Evolutionary conservation across 768 basidiomycete species (phyloP).

Genomic region (Artomyces pyxidatus): DNA sequence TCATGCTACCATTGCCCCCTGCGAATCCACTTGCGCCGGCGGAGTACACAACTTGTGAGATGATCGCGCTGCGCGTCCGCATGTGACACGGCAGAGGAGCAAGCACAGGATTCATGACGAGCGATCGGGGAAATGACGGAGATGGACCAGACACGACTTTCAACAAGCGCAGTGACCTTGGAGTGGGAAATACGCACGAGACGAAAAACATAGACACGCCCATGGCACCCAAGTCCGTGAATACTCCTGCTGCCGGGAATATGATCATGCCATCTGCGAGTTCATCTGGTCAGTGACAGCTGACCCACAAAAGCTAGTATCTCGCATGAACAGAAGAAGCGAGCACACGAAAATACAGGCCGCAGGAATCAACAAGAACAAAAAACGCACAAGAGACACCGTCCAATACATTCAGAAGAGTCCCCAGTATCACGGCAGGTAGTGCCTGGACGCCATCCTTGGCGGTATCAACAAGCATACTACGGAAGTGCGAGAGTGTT

Average conservation of each 20-base stretch:
- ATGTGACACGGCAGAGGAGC: background rate
- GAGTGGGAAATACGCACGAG: constrained; percentile 36
- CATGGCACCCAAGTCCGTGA: constrained; percentile 72
- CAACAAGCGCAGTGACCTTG: background rate
- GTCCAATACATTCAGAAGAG: constrained; percentile 84
- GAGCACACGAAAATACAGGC: no score
- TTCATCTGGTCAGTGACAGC: background rate
- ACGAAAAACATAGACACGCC: constrained; percentile 97
- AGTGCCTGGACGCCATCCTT: constrained; percentile 32
- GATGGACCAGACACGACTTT: constrained; percentile 8
- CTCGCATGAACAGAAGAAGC: no score
- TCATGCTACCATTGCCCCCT: constrained; percentile 91
- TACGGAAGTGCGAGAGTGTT: constrained; percentile 4
- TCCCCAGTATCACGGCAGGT: constrained; percentile 83
- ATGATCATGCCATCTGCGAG: constrained; percentile 85
- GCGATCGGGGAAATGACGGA: background rate
- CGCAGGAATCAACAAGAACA: no score
- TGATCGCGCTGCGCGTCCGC: constrained; percentile 42
- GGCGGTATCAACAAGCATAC: background rate
- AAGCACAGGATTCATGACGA: background rate
- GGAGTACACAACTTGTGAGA: constrained; percentile 81
- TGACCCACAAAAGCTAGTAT: background rate
- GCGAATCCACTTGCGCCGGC: constrained; percentile 84
- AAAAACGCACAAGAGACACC: constrained; percentile 75
- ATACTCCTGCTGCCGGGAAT: constrained; percentile 79